Evolutionary conservation across 2,329 filamentous ascomycete species (phyloP).

Genomic region (Sarocladium brachiariae): DNA sequence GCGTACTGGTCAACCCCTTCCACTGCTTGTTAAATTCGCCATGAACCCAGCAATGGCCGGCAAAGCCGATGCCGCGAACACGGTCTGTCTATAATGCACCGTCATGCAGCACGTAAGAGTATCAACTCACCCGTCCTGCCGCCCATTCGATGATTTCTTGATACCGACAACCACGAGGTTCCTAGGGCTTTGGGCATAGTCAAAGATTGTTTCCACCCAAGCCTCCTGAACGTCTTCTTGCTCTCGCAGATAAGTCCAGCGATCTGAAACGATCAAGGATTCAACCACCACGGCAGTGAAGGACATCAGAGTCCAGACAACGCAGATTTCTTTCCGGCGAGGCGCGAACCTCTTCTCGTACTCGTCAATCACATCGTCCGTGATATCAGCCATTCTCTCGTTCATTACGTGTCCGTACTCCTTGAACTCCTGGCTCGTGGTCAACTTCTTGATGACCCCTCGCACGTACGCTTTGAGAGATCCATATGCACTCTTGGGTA

Average conservation of each 20-base stretch:
- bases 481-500: conserved; percentile 72
- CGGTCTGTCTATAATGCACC: too few species aligned
- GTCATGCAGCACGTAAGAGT: too few species aligned
- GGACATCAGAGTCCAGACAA: conserved; percentile 93
- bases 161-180: conserved; percentile 92
- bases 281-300: conserved; percentile 88
- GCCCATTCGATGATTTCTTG: conserved; percentile 48
- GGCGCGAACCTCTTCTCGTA: conserved; percentile 62
- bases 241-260: conserved; percentile 81
- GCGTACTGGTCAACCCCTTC: too few species aligned
- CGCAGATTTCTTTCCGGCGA: conserved; percentile 72
- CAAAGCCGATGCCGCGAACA: too few species aligned
- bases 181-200: conserved; percentile 76
- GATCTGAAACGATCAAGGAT: conserved; percentile 81
- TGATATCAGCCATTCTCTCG: conserved; percentile 60
- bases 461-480: conserved; percentile 72
- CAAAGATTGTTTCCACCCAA: conserved; percentile 93
- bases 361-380: conserved; percentile 63
- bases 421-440: conserved; percentile 47
- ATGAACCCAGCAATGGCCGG: too few species aligned
- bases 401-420: conserved; percentile 54
- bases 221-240: conserved; percentile 62
- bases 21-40: too few species aligned
- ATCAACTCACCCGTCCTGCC: too few species aligned
- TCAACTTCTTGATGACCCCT: conserved; percentile 72